These are phyloP conservation scores for Aspergillus novoparasiticus DNA, from an alignment of 2,329 filamentous ascomycete genomes.

Conservation along the genomic window DNA sequence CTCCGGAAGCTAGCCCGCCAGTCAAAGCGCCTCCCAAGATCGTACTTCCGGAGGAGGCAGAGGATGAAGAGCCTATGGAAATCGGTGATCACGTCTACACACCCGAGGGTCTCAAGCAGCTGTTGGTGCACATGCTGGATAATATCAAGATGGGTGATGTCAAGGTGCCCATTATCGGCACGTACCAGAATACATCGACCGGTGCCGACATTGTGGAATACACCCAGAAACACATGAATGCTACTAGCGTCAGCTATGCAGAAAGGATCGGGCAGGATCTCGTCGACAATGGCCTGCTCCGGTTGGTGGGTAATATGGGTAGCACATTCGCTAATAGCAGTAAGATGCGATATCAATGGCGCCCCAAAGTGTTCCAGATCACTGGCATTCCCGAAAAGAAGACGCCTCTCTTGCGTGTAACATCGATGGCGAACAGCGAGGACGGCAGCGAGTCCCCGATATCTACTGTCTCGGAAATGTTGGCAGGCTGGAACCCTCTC, in stretches of 20 bases:
- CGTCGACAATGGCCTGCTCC: constrained; percentile 79
- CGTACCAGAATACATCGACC: constrained; percentile 88
- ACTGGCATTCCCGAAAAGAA: constrained; percentile 90
- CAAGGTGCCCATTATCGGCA: constrained; percentile 93
- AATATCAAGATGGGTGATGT: constrained; percentile 85
- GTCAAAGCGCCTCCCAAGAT: constrained; percentile 68
- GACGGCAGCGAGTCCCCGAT: constrained; percentile 76
- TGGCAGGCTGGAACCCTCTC: constrained; percentile 89
- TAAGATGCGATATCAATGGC: constrained; percentile 97
- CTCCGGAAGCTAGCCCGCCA: constrained; percentile 69
- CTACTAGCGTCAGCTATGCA: constrained; percentile 82
- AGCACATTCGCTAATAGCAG: constrained; percentile 97
- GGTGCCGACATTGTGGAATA: constrained; percentile 96
- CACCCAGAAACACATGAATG: constrained; percentile 82
- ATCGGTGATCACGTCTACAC: constrained; percentile 87
- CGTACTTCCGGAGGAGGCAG: constrained; percentile 72
- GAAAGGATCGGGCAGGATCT: constrained; percentile 95
- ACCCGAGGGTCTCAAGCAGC: constrained; percentile 86
- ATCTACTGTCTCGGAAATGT: constrained; percentile 81
- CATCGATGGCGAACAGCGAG: constrained; percentile 67
- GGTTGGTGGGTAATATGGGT: constrained; percentile 90
- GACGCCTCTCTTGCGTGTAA: constrained; percentile 69
- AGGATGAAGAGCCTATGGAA: constrained; percentile 82
- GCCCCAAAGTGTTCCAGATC: constrained; percentile 84
- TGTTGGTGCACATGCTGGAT: constrained; percentile 81